phyloP scores from a whole-genome alignment of 2,329 filamentous ascomycete genomes.

The Penicillium paneum region DNA sequence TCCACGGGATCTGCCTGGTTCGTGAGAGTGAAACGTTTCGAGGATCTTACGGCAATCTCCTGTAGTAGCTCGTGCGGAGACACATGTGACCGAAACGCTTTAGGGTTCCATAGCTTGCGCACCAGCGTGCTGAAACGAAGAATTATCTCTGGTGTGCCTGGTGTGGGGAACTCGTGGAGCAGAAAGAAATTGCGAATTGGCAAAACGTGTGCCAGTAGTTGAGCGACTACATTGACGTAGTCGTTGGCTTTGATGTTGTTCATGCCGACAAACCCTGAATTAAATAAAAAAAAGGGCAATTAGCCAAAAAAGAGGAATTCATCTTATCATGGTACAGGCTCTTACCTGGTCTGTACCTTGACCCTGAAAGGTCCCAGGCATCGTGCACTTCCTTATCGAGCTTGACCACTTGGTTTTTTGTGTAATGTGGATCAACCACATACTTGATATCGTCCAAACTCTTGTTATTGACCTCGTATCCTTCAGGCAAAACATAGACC shows the following conservation, averaged over 20 bases:
- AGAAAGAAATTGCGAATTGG: constrained; percentile 90
- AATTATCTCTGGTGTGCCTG: constrained; percentile 70
- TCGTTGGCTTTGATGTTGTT: constrained; percentile 99
- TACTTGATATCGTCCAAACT: constrained; percentile 98
- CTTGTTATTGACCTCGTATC: constrained; percentile 93
- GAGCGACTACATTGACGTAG: constrained; percentile 93
- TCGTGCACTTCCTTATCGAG: constrained; percentile 63
- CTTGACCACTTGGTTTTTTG: constrained; percentile 72
- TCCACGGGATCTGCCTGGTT: constrained; percentile 93
- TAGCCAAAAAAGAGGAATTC: background rate
- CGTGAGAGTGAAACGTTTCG: constrained; percentile 88
- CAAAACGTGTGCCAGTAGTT: constrained; percentile 83
- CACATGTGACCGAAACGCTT: constrained; percentile 93
- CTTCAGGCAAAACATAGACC: constrained; percentile 69
- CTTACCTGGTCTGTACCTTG: constrained; percentile 75
- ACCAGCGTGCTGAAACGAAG: constrained; percentile 85
- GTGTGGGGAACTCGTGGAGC: constrained; percentile 69
- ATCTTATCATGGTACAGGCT: background rate
- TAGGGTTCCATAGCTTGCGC: constrained; percentile 96
- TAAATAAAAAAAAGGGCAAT: background rate
- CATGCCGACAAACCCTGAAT: constrained; percentile 89
- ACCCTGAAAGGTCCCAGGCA: constrained; percentile 75
- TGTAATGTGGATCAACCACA: constrained; percentile 86
- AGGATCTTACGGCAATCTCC: constrained; percentile 84
- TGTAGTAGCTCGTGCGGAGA: constrained; percentile 96